Evolutionary conservation across 768 basidiomycete species (phyloP).

Genomic region (Lactifluus pinguis): DNA sequence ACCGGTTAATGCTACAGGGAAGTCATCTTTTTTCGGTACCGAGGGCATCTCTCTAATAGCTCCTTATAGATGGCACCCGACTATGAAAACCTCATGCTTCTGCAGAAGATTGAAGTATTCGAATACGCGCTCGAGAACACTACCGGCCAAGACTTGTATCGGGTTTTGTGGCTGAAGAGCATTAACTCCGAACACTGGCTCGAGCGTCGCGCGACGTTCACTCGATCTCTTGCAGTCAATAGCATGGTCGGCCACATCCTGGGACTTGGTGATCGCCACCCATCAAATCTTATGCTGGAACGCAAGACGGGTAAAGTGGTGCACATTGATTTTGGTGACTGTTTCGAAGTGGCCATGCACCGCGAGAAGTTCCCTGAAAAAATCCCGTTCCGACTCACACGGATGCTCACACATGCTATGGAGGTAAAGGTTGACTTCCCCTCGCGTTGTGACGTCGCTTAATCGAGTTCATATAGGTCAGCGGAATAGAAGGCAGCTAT

Average conservation of each 20-base stretch:
- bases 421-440: conserved; percentile 49
- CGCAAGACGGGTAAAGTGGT: conserved; percentile 90
- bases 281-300: conserved; percentile 88
- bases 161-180: conserved; percentile 95
- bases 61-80: conserved; percentile 91
- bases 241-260: conserved; percentile 99
- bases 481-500: conserved; percentile 97
- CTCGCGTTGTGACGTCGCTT: background rate
- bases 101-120: conserved; percentile 99
- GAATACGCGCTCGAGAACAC: conserved; percentile 98
- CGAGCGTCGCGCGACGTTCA: conserved; percentile 92
- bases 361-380: conserved; percentile 99
- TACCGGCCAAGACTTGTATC: conserved; percentile 94
- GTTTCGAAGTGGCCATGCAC: conserved; percentile 96
- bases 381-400: conserved; percentile 94
- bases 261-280: conserved; percentile 95
- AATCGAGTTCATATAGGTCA: conserved; percentile 51
- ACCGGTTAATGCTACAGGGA: conserved; percentile 96
- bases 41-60: background rate
- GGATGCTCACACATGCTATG: conserved; percentile 99
- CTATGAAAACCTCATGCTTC: conserved; percentile 85
- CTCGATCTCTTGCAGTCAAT: conserved; percentile 89
- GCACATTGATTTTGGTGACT: conserved; percentile 97
- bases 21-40: background rate
- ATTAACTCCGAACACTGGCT: conserved; percentile 96